phyloP scores from a whole-genome alignment of 2,329 filamentous ascomycete genomes.

The Fusarium proliferatum region DNA sequence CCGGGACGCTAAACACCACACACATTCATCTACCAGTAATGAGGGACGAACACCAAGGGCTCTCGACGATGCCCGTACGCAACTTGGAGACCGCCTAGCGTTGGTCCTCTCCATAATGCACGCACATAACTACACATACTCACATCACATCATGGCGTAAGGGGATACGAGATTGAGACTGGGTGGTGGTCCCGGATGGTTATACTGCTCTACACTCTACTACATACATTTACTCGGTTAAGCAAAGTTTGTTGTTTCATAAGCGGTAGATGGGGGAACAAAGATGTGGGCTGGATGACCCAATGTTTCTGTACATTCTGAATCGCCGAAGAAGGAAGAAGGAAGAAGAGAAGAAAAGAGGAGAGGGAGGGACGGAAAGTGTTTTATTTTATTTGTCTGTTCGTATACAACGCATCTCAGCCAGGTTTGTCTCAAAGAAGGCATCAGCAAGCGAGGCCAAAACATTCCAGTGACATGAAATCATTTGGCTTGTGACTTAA shows the following conservation, averaged over 20 bases:
- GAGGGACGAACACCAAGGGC: constrained; percentile 40
- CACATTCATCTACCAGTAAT: constrained; percentile 43
- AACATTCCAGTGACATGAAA: constrained; percentile 25
- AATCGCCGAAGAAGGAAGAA: constrained; percentile 30
- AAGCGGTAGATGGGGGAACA: constrained; percentile 25
- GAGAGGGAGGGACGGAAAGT: constrained; percentile 1
- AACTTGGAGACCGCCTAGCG: constrained; percentile 32
- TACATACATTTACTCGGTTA: constrained; percentile 41
- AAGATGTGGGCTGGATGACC: constrained; percentile 35
- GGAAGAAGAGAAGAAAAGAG: not conserved
- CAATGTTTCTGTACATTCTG: constrained; percentile 21
- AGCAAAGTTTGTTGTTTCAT: constrained; percentile 39
- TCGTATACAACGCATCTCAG: constrained; percentile 45
- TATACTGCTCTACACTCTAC: constrained; percentile 39
- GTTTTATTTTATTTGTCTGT: constrained; percentile 40
- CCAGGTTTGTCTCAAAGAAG: constrained; percentile 37
- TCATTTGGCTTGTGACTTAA: constrained; percentile 14
- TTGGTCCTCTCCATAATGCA: constrained; percentile 33
- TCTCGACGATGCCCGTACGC: constrained; percentile 38
- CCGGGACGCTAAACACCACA: constrained; percentile 39
- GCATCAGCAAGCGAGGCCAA: constrained; percentile 42
- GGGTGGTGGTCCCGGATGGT: constrained; percentile 40
- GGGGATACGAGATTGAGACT: constrained; percentile 40
- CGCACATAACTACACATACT: constrained; percentile 25
- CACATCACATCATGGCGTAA: constrained; percentile 43